Evolutionary conservation across 192 early-diverging fungal species (phyloP).

Genomic region (Obelidium mucronatum): DNA sequence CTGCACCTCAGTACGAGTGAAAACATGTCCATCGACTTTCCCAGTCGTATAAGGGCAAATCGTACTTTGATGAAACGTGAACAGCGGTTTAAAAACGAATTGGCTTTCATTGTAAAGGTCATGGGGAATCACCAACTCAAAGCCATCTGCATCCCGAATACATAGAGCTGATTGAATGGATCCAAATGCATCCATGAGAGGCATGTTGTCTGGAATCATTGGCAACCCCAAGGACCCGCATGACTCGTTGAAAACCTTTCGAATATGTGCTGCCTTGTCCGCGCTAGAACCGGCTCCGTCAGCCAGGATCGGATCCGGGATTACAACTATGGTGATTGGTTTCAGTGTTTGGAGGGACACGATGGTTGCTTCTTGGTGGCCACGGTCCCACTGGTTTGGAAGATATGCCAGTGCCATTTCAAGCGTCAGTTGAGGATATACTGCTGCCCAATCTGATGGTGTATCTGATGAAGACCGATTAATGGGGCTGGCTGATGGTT

Average conservation of each 20-base stretch:
- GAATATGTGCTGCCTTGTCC: neutral
- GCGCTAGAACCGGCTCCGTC: neutral
- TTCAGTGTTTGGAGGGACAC: neutral
- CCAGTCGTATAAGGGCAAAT: neutral
- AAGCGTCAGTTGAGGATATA: constrained; percentile 1
- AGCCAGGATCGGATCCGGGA: neutral
- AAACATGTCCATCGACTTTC: neutral
- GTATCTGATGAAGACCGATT: neutral
- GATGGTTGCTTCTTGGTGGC: neutral
- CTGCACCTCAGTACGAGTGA: neutral
- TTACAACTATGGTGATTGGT: neutral
- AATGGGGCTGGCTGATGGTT: neutral
- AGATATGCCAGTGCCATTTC: neutral
- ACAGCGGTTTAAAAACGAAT: neutral
- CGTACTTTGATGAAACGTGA: neutral
- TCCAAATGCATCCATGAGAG: neutral
- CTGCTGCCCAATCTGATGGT: neutral
- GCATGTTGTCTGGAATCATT: neutral
- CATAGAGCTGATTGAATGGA: neutral
- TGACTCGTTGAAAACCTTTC: neutral
- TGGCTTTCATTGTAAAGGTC: neutral
- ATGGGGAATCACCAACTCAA: constrained; percentile 3
- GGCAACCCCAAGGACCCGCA: neutral
- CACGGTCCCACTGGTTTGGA: constrained; percentile 2
- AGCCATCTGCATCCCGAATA: neutral